Conservation (phyloP, 805 yeast genomes). For the Ogataea paradorogensis region DNA sequence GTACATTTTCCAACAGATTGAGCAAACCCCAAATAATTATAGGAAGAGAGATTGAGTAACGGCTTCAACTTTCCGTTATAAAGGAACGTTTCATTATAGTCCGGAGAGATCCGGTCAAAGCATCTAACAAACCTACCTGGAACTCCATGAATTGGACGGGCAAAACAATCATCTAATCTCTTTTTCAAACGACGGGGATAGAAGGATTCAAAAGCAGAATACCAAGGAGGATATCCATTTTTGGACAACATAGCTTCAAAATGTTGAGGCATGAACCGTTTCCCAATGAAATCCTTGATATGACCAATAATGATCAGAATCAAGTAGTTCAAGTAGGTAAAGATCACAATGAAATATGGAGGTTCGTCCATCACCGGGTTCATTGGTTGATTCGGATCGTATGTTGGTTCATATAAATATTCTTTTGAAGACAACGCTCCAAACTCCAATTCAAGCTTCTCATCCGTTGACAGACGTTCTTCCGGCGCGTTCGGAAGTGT, state of each 20-base stretch:
- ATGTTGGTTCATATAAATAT: conserved; percentile 58
- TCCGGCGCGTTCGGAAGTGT: conserved; percentile 35
- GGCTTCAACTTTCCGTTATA: conserved; percentile 75
- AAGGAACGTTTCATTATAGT: conserved; percentile 60
- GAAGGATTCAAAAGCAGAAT: conserved; percentile 88
- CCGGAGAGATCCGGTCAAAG: conserved; percentile 70
- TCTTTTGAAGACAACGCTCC: conserved; percentile 68
- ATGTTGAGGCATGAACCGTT: conserved; percentile 61
- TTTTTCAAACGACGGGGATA: conserved; percentile 88
- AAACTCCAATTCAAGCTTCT: conserved; percentile 62
- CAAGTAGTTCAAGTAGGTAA: conserved; percentile 84
- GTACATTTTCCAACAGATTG: conserved; percentile 93
- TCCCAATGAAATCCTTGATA: conserved; percentile 82
- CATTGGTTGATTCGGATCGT: conserved; percentile 55
- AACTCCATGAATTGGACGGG: conserved; percentile 94
- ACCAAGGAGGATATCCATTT: conserved; percentile 95
- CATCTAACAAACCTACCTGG: conserved; percentile 91
- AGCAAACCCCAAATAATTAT: conserved; percentile 95
- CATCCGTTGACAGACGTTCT: conserved; percentile 28
- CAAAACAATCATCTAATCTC: conserved; percentile 91
- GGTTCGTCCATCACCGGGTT: conserved; percentile 78
- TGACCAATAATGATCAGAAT: conserved; percentile 87
- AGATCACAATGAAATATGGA: conserved; percentile 70
- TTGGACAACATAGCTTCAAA: conserved; percentile 67
- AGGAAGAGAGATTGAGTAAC: conserved; percentile 83